These are phyloP conservation scores for Naganishia antarctica DNA, from an alignment of 768 basidiomycete genomes.

Conservation along the genomic window DNA sequence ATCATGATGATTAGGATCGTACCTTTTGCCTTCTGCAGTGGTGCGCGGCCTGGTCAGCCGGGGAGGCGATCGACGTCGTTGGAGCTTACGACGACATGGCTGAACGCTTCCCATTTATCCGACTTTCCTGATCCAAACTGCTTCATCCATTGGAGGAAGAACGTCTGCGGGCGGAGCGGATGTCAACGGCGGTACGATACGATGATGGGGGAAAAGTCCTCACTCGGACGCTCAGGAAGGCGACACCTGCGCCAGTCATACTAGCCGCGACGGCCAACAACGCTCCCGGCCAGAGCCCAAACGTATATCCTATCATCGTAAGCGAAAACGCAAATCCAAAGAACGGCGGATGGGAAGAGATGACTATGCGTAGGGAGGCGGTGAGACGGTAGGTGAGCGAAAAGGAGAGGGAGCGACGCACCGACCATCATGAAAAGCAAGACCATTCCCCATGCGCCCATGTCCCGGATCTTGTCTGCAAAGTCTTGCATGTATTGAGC, in stretches of 20 bases:
- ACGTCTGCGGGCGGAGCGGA: too few relatives aligned
- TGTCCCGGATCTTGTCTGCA: slow-evolving; percentile 32
- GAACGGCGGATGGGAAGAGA: slow-evolving; percentile 46
- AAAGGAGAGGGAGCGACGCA: slow-evolving; percentile 29
- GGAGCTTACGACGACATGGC: slow-evolving; percentile 39
- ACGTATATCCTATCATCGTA: slow-evolving; percentile 48
- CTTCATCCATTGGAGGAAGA: slow-evolving; percentile 43
- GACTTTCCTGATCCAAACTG: slow-evolving; percentile 33
- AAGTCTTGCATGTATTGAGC: slow-evolving; percentile 40
- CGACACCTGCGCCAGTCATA: slow-evolving; percentile 39
- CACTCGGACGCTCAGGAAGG: slow-evolving; percentile 45
- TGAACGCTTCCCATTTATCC: slow-evolving; percentile 47
- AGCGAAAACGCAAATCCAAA: slow-evolving; percentile 45
- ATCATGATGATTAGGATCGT: slow-evolving; percentile 47
- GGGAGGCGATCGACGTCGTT: neutral
- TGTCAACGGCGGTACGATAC: too few relatives aligned
- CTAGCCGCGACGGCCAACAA: slow-evolving; percentile 36
- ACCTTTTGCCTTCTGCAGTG: slow-evolving; percentile 38
- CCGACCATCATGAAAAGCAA: slow-evolving; percentile 38
- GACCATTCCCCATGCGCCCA: slow-evolving; percentile 36
- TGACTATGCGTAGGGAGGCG: slow-evolving; percentile 29
- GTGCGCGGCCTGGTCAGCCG: neutral
- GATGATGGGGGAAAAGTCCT: too few relatives aligned
- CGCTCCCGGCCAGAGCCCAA: slow-evolving; percentile 45
- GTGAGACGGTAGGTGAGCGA: neutral